Percentiles rank a stretch among this genome's conserved stretches.
phyloP scores from a whole-genome alignment of 2,329 filamentous ascomycete genomes.

The Fusarium sp. region DNA sequence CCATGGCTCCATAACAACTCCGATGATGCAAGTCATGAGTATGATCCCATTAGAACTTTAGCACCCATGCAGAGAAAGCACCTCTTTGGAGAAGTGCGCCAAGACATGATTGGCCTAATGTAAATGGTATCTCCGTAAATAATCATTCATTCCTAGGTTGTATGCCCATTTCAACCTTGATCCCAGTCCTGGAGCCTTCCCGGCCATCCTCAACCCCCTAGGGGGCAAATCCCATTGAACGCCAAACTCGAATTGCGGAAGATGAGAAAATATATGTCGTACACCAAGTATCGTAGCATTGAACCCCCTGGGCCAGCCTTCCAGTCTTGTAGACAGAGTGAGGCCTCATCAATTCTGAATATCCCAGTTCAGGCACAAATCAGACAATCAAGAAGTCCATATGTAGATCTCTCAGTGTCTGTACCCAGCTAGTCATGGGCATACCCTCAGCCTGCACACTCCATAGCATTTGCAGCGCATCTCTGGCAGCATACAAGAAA shows the following conservation, averaged over 20 bases:
- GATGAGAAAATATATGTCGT: background rate
- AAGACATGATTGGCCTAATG: background rate
- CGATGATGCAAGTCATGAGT: background rate
- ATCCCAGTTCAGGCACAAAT: background rate
- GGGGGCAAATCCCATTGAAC: background rate
- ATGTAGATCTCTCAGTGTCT: constrained; percentile 57
- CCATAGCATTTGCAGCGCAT: constrained; percentile 62
- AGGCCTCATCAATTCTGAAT: background rate
- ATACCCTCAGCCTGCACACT: constrained; percentile 52
- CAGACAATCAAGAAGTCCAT: constrained; percentile 59
- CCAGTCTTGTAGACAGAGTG: too few species aligned
- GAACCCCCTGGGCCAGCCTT: too few species aligned
- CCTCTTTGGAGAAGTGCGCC: background rate
- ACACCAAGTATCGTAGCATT: background rate
- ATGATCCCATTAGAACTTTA: background rate
- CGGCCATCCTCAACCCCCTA: background rate
- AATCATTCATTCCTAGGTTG: constrained; percentile 3
- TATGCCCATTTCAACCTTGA: background rate
- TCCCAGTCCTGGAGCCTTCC: background rate
- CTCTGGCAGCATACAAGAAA: constrained; percentile 62
- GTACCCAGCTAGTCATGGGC: constrained; percentile 57
- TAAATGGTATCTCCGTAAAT: constrained; percentile 11
- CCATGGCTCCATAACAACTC: background rate
- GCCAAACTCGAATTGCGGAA: background rate
- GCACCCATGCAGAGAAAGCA: background rate